Base-by-base conservation (phyloP, 306 rosid species). In the Trifolium dubium region DNA sequence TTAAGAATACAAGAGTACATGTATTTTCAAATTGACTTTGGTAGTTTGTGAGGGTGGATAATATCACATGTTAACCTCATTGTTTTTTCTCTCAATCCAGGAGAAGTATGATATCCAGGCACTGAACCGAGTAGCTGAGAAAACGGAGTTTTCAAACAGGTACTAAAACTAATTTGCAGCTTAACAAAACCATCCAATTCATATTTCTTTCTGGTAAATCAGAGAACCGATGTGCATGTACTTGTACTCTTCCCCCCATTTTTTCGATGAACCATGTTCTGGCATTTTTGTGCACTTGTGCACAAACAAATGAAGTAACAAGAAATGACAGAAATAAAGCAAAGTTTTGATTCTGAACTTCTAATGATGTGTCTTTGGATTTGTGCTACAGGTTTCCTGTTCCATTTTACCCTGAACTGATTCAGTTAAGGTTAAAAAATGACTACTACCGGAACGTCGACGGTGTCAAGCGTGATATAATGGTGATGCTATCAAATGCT, bases 361-460 rank as follows among this genome's bases (percentile, higher is more conserved):
- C 4, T 35, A 59, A 71, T 78, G 28, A 82, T 18, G 32, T 53
- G 64, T 76, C 55, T 35, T 18, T 86, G 64, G 72, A 6, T 72
- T 77, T 82, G 67, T 74, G 64, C 77, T 82, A 67, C 87, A 92
- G 98, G 87, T 86, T 77, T 70, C 85, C 93, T 1, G 92, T 71
- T 73, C 90, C 83, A 9, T 78, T 92, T 19, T 82, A 79, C 79
- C 98, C 93, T 9, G 93, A 86, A 77, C 77, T 89, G 71, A 88
- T 92, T 78, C 82, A 69, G 46, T 50, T 77, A 58, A 89, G 96
- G 75, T 69, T 92, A 51, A 67, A 35, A 77, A 88, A 88, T 61
- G 75, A 89, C 69, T 92, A 92, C 78, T 89, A 92, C 63, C 82
- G 98, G 75, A 85, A 84, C 67, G 76, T 85, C 83, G 90, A 92